A percentile compares a stretch with the other conserved stretches of the same genome.
Conservation (phyloP, 2,329 filamentous ascomycete species). For the Aspergillus uvarum region DNA sequence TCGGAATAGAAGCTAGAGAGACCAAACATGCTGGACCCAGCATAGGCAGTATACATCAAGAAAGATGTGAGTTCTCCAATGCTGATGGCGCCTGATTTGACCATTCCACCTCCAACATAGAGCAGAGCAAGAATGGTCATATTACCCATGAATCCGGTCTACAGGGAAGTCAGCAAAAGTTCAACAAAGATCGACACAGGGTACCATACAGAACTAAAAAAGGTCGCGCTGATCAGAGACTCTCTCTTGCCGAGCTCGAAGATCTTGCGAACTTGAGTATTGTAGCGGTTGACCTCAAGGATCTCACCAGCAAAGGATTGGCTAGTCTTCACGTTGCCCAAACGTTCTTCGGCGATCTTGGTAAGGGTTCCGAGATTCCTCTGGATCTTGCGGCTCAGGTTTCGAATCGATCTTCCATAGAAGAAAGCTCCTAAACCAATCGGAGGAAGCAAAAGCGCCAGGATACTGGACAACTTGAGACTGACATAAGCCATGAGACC, state of each 20-base stretch:
- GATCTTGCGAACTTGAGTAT: slow-evolving; percentile 85
- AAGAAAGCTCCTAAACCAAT: slow-evolving; percentile 88
- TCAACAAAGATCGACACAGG: too few species aligned
- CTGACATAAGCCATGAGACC: slow-evolving; percentile 95
- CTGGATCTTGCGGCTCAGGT: slow-evolving; percentile 87
- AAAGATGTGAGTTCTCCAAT: slow-evolving; percentile 94
- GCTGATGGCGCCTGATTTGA: slow-evolving; percentile 79
- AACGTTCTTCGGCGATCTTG: slow-evolving; percentile 96
- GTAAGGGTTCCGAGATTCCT: slow-evolving; percentile 89
- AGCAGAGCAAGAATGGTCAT: slow-evolving; percentile 92
- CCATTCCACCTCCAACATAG: slow-evolving; percentile 86
- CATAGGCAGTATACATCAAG: slow-evolving; percentile 95
- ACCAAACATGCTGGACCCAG: slow-evolving; percentile 83
- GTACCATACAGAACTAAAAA: slow-evolving; percentile 65
- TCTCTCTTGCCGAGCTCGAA: slow-evolving; percentile 86
- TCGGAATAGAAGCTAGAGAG: slow-evolving; percentile 96
- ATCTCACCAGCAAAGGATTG: slow-evolving; percentile 95
- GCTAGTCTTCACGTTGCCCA: slow-evolving; percentile 94
- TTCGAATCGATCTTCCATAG: slow-evolving; percentile 85
- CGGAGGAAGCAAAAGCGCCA: slow-evolving; percentile 84
- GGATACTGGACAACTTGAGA: slow-evolving; percentile 80
- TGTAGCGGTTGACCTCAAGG: slow-evolving; percentile 87
- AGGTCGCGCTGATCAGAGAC: slow-evolving; percentile 83
- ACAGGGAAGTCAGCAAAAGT: slow-evolving; percentile 35
- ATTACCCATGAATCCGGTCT: slow-evolving; percentile 90